A percentile compares a stretch with the other conserved stretches of the same genome.
Evolutionary conservation across 2,329 filamentous ascomycete species (phyloP).

Genomic region (Neofusicoccum parvum): DNA sequence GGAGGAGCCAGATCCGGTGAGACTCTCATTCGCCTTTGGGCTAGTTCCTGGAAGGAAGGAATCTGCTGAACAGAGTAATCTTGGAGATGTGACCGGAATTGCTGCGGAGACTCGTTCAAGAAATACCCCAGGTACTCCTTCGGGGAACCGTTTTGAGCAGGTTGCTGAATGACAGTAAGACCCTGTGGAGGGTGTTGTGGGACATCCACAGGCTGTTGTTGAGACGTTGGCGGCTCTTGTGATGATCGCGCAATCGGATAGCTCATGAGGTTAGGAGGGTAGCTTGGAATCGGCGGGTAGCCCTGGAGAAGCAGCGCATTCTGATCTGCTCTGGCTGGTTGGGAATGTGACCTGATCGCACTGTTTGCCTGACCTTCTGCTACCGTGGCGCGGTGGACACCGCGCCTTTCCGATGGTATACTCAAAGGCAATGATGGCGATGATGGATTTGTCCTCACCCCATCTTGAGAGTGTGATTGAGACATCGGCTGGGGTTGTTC

Average conservation of each 20-base stretch:
- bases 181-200: slow-evolving; percentile 11
- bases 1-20: slow-evolving; percentile 39
- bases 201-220: slow-evolving; percentile 20
- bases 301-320: slow-evolving; percentile 43
- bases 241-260: slow-evolving; percentile 39
- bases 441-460: slow-evolving; percentile 50
- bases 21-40: slow-evolving; percentile 43
- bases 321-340: slow-evolving; percentile 48
- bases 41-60: slow-evolving; percentile 43
- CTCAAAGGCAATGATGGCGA: slow-evolving; percentile 50
- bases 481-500: slow-evolving; percentile 41
- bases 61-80: slow-evolving; percentile 39
- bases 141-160: slow-evolving; percentile 39
- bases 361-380: slow-evolving; percentile 43
- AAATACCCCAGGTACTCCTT: slow-evolving; percentile 57
- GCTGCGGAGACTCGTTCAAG: slow-evolving; percentile 46
- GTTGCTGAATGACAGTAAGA: slow-evolving; percentile 26
- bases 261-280: slow-evolving; percentile 33
- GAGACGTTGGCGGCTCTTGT: slow-evolving; percentile 28
- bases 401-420: slow-evolving; percentile 46
- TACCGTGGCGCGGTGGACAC: slow-evolving; percentile 46
- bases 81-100: slow-evolving; percentile 30
- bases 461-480: slow-evolving; percentile 44
- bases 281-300: slow-evolving; percentile 41
- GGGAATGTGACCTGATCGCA: slow-evolving; percentile 52